Percentiles rank a stretch among this genome's conserved stretches.
These are phyloP conservation scores for Tylopilus orsonianus DNA, from an alignment of 1,284 basidiomycete genomes.

Conservation along the genomic window DNA sequence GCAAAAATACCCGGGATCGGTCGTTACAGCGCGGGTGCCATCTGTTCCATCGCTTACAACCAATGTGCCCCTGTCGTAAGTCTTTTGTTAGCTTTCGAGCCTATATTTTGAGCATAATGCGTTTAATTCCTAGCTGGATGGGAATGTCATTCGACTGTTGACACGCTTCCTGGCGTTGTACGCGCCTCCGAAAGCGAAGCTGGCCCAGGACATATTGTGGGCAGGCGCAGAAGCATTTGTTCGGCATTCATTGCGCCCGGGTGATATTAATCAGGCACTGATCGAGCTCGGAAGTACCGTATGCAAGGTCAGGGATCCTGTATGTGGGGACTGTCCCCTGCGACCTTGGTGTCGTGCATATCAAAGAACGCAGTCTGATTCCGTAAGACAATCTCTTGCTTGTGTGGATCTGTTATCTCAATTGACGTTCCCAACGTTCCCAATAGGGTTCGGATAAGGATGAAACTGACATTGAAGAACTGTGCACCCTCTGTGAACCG, in stretches of 20 bases:
- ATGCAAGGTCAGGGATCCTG: constrained; percentile 81
- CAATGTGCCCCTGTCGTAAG: constrained; percentile 80
- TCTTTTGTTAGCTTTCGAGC: constrained; percentile 9
- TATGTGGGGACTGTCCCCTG: constrained; percentile 74
- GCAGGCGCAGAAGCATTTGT: constrained; percentile 72
- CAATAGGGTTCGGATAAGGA: constrained; percentile 11
- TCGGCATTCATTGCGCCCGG: constrained; percentile 50
- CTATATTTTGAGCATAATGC: background rate
- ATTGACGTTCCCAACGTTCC: background rate
- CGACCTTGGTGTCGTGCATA: constrained; percentile 68
- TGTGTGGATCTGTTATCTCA: background rate
- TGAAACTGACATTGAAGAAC: constrained; percentile 67
- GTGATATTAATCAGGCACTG: constrained; percentile 87
- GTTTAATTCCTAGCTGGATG: constrained; percentile 66
- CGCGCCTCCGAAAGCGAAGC: constrained; percentile 77
- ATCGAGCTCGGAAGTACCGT: constrained; percentile 90
- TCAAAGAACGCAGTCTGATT: constrained; percentile 20
- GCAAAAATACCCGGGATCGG: constrained; percentile 88
- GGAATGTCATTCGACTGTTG: constrained; percentile 85
- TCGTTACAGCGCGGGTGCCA: constrained; percentile 88
- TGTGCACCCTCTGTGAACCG: constrained; percentile 73
- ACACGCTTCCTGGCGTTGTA: constrained; percentile 82
- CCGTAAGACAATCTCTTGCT: constrained; percentile 4
- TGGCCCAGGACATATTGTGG: constrained; percentile 83
- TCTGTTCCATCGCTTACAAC: constrained; percentile 88